Base-by-base conservation (phyloP, 257 asterid genomes). In the Solanum pimpinellifolium region DNA sequence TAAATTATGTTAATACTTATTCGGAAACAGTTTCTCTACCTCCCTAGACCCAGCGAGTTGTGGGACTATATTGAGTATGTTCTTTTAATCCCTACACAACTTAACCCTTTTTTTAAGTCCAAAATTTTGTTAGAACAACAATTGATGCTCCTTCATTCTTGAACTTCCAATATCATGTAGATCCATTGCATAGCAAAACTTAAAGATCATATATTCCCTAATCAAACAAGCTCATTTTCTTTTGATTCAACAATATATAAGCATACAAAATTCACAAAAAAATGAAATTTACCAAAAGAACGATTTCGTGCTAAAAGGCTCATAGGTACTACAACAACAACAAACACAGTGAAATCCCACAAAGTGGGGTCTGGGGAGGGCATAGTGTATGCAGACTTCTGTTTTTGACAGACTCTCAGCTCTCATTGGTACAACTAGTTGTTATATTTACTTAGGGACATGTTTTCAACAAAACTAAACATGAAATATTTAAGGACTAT, bases 81-180 rank as follows among this genome's bases (percentile, higher is more conserved):
- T 68, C 6, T 13, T 68, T 29, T 69, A 29, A 7, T 29, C 76
- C 39, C 76, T 1, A 29, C 0, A 0, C 76, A 69, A 69, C n/a
- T 31, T 69, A 69, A 29, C 76, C 98, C 90, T 90, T 93, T 96
- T 92, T 92, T 91, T 91, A 92, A 96, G 83, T 88, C 87, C 88
- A 89, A 86, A 15, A 88, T 86, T 60, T 86, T 88, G 2, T 89
- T 90, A 4, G 85, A 90, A 9, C 88, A 72, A 91, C 90, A 31
- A 89, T 25, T 83, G 90, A 88, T 8, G 81, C 92, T 82, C 82
- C 76, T 44, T 91, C 90, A 81, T 60, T 74, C 91, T 89, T 46
- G 29, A 18, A 75, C 31, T 11, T 16, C 66, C 18, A 86, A 41
- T 6, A 68, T 20, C n/a, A 20, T 23, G 33, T n/a, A 85, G 60